phyloP scores from a whole-genome alignment of 208 protist species.

The Wallacemonas rigidus region DNA sequence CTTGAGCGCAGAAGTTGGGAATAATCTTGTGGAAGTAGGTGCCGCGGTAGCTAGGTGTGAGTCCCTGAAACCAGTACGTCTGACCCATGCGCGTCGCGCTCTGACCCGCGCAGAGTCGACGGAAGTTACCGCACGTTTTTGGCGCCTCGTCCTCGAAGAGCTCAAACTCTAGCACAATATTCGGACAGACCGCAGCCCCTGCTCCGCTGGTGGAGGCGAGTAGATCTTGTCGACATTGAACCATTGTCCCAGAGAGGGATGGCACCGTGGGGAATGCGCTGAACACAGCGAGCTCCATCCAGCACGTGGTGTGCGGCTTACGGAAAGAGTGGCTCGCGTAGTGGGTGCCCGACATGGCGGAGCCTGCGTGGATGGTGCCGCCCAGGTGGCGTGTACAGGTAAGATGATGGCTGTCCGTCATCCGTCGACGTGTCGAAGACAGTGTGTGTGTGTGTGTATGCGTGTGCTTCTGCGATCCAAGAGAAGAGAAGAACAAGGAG shows the following conservation, averaged over 20 bases:
- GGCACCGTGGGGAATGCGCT: conserved; percentile 57
- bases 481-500: not conserved
- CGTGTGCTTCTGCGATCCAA: not conserved
- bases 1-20: conserved; percentile 88
- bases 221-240: conserved; percentile 52
- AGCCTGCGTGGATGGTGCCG: conserved; percentile 52
- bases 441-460: not conserved
- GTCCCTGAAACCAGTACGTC: conserved; percentile 61
- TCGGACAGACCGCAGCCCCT: conserved; percentile 26
- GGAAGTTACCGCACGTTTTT: conserved; percentile 78
- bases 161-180: conserved; percentile 67
- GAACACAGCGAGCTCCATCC: conserved; percentile 82
- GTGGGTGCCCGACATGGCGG: conserved; percentile 39
- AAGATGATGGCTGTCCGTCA: conserved; percentile 20
- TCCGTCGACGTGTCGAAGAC: not conserved
- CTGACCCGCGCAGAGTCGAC: conserved; percentile 56
- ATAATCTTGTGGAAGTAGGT: conserved; percentile 94
- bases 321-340: conserved; percentile 66
- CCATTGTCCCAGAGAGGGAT: conserved; percentile 62
- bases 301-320: conserved; percentile 46
- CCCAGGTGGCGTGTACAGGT: conserved; percentile 49
- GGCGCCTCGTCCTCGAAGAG: conserved; percentile 85
- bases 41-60: conserved; percentile 82
- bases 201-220: conserved; percentile 50
- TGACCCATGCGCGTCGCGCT: conserved; percentile 33